phyloP scores from a whole-genome alignment of 1,284 basidiomycete species.

The Megacollybia platyphylla region DNA sequence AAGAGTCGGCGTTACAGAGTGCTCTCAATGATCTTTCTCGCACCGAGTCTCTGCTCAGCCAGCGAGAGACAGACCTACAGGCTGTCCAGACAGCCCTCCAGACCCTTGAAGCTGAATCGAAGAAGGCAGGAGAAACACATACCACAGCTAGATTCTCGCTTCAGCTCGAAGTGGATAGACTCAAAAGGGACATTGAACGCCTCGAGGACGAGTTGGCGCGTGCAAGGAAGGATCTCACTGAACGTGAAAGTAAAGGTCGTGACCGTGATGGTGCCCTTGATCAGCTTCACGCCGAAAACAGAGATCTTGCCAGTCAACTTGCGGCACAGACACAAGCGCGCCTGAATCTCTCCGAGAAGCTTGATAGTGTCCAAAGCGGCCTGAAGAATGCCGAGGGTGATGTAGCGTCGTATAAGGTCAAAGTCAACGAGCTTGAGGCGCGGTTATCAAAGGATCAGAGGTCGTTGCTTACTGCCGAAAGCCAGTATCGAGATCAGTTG shows the following conservation, averaged over 20 bases:
- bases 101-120: constrained; percentile 51
- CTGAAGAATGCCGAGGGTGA: constrained; percentile 61
- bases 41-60: constrained; percentile 44
- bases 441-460: constrained; percentile 79
- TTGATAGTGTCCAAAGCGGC: constrained; percentile 54
- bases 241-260: constrained; percentile 48
- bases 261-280: constrained; percentile 64
- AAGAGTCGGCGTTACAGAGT: constrained; percentile 52
- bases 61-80: constrained; percentile 62
- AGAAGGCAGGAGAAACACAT: constrained; percentile 68
- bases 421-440: constrained; percentile 67
- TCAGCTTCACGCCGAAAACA: constrained; percentile 64
- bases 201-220: constrained; percentile 73
- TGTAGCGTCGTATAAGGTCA: constrained; percentile 38
- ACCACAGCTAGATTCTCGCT: constrained; percentile 78
- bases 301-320: constrained; percentile 66
- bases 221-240: constrained; percentile 61
- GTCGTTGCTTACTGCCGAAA: constrained; percentile 57
- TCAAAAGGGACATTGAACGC: constrained; percentile 75
- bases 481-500: constrained; percentile 78
- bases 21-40: constrained; percentile 50
- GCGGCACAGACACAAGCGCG: constrained; percentile 77
- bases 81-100: constrained; percentile 67
- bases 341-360: constrained; percentile 75
- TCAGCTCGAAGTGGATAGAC: constrained; percentile 82